Conservation (phyloP, 2,329 filamentous ascomycete genomes). For the Phaeosphaeriaceae sp. region DNA sequence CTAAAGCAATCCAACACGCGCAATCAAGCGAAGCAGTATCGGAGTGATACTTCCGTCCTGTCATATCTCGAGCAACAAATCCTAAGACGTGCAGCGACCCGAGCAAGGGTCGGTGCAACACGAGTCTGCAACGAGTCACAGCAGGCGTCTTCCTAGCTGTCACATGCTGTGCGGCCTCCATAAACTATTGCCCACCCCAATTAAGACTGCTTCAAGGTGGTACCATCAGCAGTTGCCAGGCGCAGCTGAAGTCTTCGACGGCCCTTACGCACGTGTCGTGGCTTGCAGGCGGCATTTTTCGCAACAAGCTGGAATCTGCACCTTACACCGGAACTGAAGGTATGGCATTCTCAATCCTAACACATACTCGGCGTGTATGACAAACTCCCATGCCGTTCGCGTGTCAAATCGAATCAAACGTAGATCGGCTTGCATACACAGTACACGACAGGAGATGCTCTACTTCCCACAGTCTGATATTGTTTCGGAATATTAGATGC, state of each 20-base stretch:
- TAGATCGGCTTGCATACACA: slow-evolving; percentile 8
- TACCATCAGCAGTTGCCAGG: neutral
- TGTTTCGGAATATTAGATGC: neutral
- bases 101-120: slow-evolving; percentile 15
- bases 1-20: neutral
- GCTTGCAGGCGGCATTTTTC: neutral
- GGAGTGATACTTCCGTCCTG: slow-evolving; percentile 10
- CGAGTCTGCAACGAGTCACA: slow-evolving; percentile 12
- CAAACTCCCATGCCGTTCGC: slow-evolving; percentile 5
- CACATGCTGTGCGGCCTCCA: slow-evolving; percentile 12
- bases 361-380: neutral
- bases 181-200: neutral
- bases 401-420: slow-evolving; percentile 8
- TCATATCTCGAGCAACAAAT: slow-evolving; percentile 6
- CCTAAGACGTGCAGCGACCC: slow-evolving; percentile 6
- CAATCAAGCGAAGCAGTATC: slow-evolving; percentile 5
- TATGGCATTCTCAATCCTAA: neutral
- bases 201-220: neutral
- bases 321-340: neutral
- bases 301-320: too few species aligned
- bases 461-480: neutral
- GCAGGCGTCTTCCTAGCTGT: slow-evolving; percentile 27
- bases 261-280: neutral
- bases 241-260: neutral
- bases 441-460: slow-evolving; percentile 5